These are phyloP conservation scores for Globisporangium solare DNA, from an alignment of 352 stramenopile species.

Conservation along the genomic window DNA sequence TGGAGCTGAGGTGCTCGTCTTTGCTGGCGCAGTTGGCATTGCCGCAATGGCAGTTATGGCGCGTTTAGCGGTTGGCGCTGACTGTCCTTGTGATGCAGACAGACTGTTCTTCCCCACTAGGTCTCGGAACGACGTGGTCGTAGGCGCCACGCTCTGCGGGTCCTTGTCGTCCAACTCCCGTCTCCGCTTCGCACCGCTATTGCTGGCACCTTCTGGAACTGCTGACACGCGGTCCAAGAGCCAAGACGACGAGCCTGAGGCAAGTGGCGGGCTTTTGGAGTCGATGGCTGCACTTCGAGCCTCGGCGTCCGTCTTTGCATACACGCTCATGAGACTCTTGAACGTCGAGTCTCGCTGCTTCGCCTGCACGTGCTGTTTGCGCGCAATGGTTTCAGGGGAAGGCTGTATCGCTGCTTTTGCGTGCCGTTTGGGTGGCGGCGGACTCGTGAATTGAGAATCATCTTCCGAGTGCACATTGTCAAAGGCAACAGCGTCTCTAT, in stretches of 20 bases:
- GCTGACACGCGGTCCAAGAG: slow-evolving; percentile 15
- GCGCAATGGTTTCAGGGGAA: slow-evolving; percentile 12
- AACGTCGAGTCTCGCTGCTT: slow-evolving; percentile 20
- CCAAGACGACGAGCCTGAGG: slow-evolving; percentile 7
- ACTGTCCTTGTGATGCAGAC: background rate
- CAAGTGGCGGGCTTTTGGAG: slow-evolving; percentile 7
- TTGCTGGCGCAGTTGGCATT: background rate
- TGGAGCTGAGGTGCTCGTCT: too few relatives aligned
- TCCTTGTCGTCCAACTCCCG: too few relatives aligned
- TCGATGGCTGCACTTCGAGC: background rate
- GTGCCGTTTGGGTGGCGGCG: background rate
- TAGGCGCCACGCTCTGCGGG: too few relatives aligned
- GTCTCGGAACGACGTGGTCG: slow-evolving; percentile 31
- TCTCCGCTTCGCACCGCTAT: background rate
- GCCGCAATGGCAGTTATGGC: slow-evolving; percentile 8
- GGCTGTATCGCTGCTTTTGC: background rate
- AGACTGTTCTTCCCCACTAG: slow-evolving; percentile 28
- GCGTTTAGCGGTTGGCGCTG: slow-evolving; percentile 6
- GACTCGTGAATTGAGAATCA: background rate
- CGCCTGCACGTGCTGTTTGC: slow-evolving; percentile 8
- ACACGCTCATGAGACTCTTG: slow-evolving; percentile 12
- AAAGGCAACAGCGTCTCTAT: too few relatives aligned
- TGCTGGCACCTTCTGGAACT: background rate
- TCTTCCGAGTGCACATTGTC: too few relatives aligned
- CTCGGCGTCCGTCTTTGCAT: background rate